Base-by-base conservation (phyloP, 169 alveolate genomes). In the Theileria sp. region DNA sequence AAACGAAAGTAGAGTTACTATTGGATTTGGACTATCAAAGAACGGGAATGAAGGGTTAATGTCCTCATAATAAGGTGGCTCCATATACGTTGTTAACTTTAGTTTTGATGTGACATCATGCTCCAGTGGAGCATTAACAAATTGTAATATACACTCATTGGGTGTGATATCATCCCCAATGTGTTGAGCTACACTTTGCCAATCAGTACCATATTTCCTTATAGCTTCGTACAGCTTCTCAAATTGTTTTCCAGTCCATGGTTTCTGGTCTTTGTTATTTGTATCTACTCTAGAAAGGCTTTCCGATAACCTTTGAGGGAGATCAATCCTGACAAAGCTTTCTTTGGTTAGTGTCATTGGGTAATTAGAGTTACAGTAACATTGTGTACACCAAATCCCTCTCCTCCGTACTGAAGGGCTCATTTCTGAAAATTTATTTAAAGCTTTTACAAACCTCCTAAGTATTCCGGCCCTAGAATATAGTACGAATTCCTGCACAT, bases 91-190 rank as follows among this genome's bases (percentile, higher is more conserved):
- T 19, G 79, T 64, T 26, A 80, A 17, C 19, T 68, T 74, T 12
- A 80, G 44, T 4, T 19, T 12, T 12, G 62, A 32, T 13, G 44
- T 51, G 17, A 68, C 67, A 10, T 72, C 81, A n/a, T 75, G 78
- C 71, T 88, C 93, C 21, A 88, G 73, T 25, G 93, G 93, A 44
- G 87, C 73, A 21, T 71, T 80, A 19, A 86, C 66, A 50, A 88
- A 88, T 21, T 88, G 87, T 4, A 77, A 85, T 36, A 88, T 77
- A 51, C 93, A 88, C 76, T 88, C 93, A 21, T 76, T 76, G 26
- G 89, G 88, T 9, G 93, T 86, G 44, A 49, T 51, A 4, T 79
- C 80, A 13, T 68, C 68, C 12, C 93, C 93, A 62, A 88, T 51
- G 38, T 88, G 77, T 28, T 86, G 60, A 4, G 84, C 72, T 21